Base-by-base conservation (phyloP, 2,329 filamentous ascomycete species). In the Aspergillus pseudoviridinutans region DNA sequence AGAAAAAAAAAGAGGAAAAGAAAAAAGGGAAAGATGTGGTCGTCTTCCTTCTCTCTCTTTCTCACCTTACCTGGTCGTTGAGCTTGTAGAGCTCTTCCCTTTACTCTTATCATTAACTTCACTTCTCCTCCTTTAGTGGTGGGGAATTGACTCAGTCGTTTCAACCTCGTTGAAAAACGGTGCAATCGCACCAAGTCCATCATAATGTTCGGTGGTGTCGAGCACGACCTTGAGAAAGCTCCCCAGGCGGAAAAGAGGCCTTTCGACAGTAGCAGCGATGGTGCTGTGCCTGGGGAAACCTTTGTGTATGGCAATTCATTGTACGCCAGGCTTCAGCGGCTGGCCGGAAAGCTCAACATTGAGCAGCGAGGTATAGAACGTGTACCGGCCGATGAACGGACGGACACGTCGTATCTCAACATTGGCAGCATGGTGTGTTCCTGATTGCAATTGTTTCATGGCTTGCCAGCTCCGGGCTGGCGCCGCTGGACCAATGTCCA, bases 321-420 rank as follows among this genome's bases (percentile, higher is more conserved):
- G 56, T 86, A 84, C 66, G 85, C 84, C 20, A 84, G 78, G 66
- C 61, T 86, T 0, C 87, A 88, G 71, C 81, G 84, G 29, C 66
- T 89, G 14, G 87, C 86, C 0, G 85, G 82, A 47, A 85, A 80
- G 64, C 79, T 88, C 61, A 83, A 86, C 46, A 83, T 92, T 55
- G 89, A 92, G 74, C 85, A 89, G 75, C 79, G 88, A 68, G 89
- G 89, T 54, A 90, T 92, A 58, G 88, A 92, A 75, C 82, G 88
- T 50, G 88, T 91, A 35, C 88, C 87, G 0, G 83, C 84, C 54
- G 79, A 87, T 66, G 88, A 91, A 76, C 78, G 87, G 64, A 86
- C 81, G 5, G 86, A 90, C 71, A 82, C 77, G 38, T 84, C 83
- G 25, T 80, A 88, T 71, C 76, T 82, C 66, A 88, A 90, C 65